Evolutionary conservation across 2,329 filamentous ascomycete genomes (phyloP).

Genomic region (Botrytis squamosa): DNA sequence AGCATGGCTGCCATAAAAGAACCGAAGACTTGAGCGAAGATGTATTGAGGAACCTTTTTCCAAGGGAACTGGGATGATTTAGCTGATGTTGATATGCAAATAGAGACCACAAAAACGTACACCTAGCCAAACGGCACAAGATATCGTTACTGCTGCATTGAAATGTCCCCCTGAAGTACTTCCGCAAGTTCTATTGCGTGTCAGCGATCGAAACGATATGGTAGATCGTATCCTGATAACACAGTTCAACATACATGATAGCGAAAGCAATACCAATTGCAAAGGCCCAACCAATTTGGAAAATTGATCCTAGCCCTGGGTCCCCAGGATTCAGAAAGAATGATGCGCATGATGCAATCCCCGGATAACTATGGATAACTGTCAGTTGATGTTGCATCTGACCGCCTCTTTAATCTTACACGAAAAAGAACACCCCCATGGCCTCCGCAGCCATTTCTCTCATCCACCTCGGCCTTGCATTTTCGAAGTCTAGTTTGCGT

Average conservation of each 20-base stretch:
- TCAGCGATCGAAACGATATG: conserved; percentile 2
- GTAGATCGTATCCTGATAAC: neutral
- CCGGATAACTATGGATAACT: conserved; percentile 42
- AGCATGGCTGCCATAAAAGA: conserved; percentile 55
- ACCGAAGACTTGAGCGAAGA: conserved; percentile 56
- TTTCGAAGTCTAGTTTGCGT: conserved; percentile 55
- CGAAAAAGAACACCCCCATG: conserved; percentile 57
- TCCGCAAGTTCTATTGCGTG: conserved; percentile 44
- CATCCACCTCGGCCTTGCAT: conserved; percentile 51
- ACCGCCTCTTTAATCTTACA: conserved; percentile 33
- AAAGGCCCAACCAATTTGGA: conserved; percentile 56
- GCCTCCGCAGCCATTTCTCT: conserved; percentile 57
- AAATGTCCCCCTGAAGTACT: conserved; percentile 55
- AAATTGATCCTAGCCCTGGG: conserved; percentile 50
- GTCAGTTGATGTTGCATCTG: neutral
- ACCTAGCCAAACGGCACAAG: conserved; percentile 52
- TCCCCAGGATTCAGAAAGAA: conserved; percentile 49
- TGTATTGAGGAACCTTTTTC: conserved; percentile 57
- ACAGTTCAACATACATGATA: conserved; percentile 44
- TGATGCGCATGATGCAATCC: conserved; percentile 52
- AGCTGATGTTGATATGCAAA: neutral
- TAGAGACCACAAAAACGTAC: conserved; percentile 19
- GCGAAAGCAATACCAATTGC: conserved; percentile 58
- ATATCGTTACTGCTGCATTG: conserved; percentile 51
- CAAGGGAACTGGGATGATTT: conserved; percentile 47